A percentile compares a stretch with the other conserved stretches of the same genome.
phyloP scores from a whole-genome alignment of 352 stramenopile genomes.

The Globisporangium splendens region DNA sequence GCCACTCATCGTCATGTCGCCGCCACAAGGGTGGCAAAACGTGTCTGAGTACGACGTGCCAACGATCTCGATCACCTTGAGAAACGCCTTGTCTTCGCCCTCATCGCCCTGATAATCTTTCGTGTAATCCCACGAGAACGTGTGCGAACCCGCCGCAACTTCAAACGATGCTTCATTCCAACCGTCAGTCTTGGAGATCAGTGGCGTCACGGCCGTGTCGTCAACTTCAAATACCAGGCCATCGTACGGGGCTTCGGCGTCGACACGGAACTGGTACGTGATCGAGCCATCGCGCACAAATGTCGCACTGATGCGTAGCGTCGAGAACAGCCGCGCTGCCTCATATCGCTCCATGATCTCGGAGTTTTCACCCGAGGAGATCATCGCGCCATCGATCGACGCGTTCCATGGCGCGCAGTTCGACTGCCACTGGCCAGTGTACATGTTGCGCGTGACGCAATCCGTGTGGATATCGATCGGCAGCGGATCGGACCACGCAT shows the following conservation, averaged over 20 bases:
- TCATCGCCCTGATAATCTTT: constrained; percentile 74
- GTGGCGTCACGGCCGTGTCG: constrained; percentile 40
- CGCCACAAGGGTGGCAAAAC: constrained; percentile 68
- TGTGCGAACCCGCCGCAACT: constrained; percentile 56
- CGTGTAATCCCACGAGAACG: constrained; percentile 77
- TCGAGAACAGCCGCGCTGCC: constrained; percentile 68
- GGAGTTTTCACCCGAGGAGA: constrained; percentile 72
- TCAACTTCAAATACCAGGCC: constrained; percentile 75
- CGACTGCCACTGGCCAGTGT: constrained; percentile 65
- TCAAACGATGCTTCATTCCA: constrained; percentile 63
- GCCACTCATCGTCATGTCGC: constrained; percentile 72
- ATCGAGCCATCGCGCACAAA: constrained; percentile 71
- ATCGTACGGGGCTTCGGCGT: constrained; percentile 72
- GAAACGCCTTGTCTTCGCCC: constrained; percentile 59
- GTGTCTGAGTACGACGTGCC: constrained; percentile 76
- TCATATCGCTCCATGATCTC: constrained; percentile 62
- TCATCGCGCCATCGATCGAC: constrained; percentile 46
- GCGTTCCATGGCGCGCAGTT: constrained; percentile 75
- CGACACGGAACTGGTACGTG: constrained; percentile 77
- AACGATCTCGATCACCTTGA: constrained; percentile 81
- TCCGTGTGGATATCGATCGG: constrained; percentile 63
- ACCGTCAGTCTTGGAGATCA: constrained; percentile 64
- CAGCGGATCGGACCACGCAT: constrained; percentile 58
- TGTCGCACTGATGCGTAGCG: constrained; percentile 64
- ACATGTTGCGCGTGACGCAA: constrained; percentile 76